These are phyloP conservation scores for Fusarium heterosporum DNA, from an alignment of 2,329 filamentous ascomycete genomes.

Conservation along the genomic window DNA sequence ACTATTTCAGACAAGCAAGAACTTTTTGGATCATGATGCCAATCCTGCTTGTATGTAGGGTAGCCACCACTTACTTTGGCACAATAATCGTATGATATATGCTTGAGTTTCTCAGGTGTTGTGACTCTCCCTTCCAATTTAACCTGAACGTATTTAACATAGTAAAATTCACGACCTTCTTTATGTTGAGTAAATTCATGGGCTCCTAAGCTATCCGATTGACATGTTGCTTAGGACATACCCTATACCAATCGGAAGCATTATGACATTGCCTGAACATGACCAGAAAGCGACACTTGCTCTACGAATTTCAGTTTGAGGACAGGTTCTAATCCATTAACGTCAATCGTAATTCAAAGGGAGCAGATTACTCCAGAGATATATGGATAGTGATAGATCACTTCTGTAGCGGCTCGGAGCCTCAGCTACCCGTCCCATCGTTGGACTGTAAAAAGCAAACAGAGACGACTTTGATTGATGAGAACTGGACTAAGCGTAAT, in stretches of 20 bases:
- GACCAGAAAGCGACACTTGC: background rate
- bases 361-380: background rate
- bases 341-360: background rate
- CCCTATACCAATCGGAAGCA: background rate
- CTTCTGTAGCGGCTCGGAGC: background rate
- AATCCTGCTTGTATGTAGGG: background rate
- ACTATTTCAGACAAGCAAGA: background rate
- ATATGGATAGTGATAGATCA: background rate
- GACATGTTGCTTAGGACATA: background rate
- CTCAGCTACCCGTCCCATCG: background rate
- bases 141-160: background rate
- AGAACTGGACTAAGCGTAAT: constrained; percentile 6
- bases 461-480: background rate
- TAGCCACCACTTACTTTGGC: background rate
- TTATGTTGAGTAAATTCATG: too few species aligned
- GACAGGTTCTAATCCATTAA: background rate
- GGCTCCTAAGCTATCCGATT: background rate
- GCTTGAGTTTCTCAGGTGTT: too few species aligned
- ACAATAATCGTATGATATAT: too few species aligned
- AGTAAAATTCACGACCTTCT: too few species aligned
- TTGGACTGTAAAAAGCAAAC: constrained; percentile 1
- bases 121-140: too few species aligned
- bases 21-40: background rate
- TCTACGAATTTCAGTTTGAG: background rate
- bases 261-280: background rate